These are phyloP conservation scores for Zygosaccharomyces siamensis DNA, from an alignment of 805 yeast species.

Conservation along the genomic window DNA sequence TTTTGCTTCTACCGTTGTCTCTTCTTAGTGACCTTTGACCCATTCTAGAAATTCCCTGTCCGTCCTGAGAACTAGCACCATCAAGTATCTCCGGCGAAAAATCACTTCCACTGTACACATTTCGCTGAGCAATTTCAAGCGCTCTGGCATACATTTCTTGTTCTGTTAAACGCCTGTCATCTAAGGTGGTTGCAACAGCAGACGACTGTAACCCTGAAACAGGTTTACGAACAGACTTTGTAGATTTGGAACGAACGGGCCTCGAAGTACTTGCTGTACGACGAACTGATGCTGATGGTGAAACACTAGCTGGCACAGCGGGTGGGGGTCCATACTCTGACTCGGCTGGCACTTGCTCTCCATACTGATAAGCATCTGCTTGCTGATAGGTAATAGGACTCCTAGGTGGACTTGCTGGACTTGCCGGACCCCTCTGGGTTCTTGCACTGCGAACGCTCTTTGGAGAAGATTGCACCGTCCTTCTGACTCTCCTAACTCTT, in stretches of 20 bases:
- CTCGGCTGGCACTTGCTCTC: not conserved
- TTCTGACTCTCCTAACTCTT: constrained; percentile 2
- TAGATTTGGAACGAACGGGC: not conserved
- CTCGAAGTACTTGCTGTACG: not conserved
- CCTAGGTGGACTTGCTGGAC: not conserved
- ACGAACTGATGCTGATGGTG: not conserved
- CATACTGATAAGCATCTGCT: not conserved
- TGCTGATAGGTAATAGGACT: not conserved
- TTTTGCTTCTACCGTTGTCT: not conserved
- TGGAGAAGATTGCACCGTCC: not conserved
- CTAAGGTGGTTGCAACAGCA: not conserved
- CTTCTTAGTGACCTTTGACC: constrained; percentile 18
- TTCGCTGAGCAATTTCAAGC: constrained; percentile 49
- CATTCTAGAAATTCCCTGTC: constrained; percentile 14
- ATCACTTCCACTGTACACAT: constrained; percentile 45
- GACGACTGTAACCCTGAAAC: not conserved
- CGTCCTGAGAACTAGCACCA: not conserved
- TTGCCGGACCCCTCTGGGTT: not conserved
- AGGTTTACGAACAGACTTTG: not conserved
- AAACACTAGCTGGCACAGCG: not conserved
- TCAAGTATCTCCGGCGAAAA: constrained; percentile 3
- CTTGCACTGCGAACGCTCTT: not conserved
- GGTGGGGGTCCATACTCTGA: not conserved
- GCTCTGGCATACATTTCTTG: constrained; percentile 55
- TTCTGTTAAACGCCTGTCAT: constrained; percentile 18